Percentiles rank a stretch among this genome's conserved stretches.
Evolutionary conservation across 2,329 filamentous ascomycete genomes (phyloP).

Genomic region (Botryosphaeria dothidea): DNA sequence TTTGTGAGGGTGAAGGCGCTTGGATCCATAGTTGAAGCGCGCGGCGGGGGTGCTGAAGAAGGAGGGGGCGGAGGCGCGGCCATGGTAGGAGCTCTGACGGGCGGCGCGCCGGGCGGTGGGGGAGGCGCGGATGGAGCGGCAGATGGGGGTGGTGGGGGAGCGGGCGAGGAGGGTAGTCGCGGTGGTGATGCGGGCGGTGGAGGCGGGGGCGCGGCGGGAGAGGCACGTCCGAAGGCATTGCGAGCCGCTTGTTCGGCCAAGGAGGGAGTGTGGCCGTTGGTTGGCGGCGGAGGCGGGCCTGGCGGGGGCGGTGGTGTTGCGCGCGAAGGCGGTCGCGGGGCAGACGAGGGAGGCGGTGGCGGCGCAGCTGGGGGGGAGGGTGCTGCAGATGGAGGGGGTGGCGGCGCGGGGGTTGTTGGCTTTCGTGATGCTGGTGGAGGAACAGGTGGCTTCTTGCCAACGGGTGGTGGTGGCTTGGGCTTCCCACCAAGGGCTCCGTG

Average conservation of each 20-base stretch:
- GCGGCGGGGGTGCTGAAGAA: constrained; percentile 41
- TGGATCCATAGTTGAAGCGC: constrained; percentile 64
- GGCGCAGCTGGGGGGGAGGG: constrained; percentile 50
- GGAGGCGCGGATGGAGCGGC: constrained; percentile 32
- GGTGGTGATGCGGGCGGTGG: constrained; percentile 34
- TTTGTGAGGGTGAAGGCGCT: constrained; percentile 68
- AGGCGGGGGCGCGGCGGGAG: constrained; percentile 42
- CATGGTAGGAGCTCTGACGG: constrained; percentile 28
- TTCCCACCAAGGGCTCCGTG: constrained; percentile 52
- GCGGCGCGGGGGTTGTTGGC: constrained; percentile 52
- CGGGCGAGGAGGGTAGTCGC: constrained; percentile 33
- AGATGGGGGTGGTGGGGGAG: constrained; percentile 39
- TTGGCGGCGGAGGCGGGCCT: constrained; percentile 34
- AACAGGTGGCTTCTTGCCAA: constrained; percentile 71
- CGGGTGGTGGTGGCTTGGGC: constrained; percentile 71
- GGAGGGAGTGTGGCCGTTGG: constrained; percentile 32
- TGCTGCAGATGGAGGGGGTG: constrained; percentile 41
- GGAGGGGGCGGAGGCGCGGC: constrained; percentile 34
- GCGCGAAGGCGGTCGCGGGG: constrained; percentile 47
- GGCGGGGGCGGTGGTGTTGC: constrained; percentile 39
- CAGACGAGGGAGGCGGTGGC: constrained; percentile 59
- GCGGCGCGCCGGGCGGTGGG: constrained; percentile 24
- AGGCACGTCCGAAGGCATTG: constrained; percentile 54
- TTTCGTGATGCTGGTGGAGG: constrained; percentile 60
- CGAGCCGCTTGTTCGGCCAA: constrained; percentile 57